Base-by-base conservation (phyloP, 371 early-diverging fungal species). In the Entomophthora muscae region DNA sequence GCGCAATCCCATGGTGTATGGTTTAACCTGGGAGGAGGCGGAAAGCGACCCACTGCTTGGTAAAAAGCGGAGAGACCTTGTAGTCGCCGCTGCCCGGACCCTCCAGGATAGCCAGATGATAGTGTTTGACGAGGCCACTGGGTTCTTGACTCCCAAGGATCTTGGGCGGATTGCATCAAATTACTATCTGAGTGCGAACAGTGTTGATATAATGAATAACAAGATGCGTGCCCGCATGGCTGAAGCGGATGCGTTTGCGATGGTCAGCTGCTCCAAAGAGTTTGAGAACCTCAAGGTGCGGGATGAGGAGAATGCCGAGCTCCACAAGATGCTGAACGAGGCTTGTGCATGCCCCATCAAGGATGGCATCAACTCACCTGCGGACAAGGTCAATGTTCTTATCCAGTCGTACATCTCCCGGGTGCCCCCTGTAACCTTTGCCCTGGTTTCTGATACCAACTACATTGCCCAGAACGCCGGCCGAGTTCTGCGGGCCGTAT, bases 391-490 rank as follows among this genome's bases (percentile, higher is more conserved):
- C 61, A 95, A 93, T 70, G 82, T 96, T 65, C 71, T 98, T 32
- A 75, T 98, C 30, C 96, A 96, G 69, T 69, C 90, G 0, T 84
- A 81, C 63, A 85, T 98, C 42, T 89, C 93, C 1, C 78, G 85
- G 42, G 79, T 82, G 0, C 76, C 67, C 17, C 72, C 94, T 57
- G 88, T 93, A 30, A 93, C 93, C 66, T 96, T 95, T 78, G 88
- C 95, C 0, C 76, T 98, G 32, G 83, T 91, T 1, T 90, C 95
- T 0, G 98, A 98, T 70, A 78, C 83, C 52, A 86, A 85, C 0
- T 97, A 93, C 68, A 89, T 98, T 5, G 85, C 89, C 5, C 93
- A 95, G 70, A 96, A 94, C 70, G 86, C 91, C 0, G 85, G 85
- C 0, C 87, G 98, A 66, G 88, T 98, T 61, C 77, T 94, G n/a